A percentile compares a stretch with the other conserved stretches of the same genome.
These are phyloP conservation scores for Candida gorgasii DNA, from an alignment of 805 yeast species.

Conservation along the genomic window DNA sequence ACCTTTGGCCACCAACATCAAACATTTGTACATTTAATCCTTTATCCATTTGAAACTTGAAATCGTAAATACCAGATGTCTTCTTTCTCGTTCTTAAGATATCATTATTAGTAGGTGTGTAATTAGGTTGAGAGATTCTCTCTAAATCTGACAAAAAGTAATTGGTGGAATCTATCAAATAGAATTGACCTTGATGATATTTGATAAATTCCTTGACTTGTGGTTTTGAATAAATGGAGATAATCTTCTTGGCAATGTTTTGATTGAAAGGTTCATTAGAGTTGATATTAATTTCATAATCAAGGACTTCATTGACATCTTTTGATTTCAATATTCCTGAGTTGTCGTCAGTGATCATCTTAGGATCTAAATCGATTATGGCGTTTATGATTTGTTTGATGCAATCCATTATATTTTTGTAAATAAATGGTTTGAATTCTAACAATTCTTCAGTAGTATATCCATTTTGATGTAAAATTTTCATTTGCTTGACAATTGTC, in stretches of 20 bases:
- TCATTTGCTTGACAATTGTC: conserved; percentile 80
- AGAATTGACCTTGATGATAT: conserved; percentile 66
- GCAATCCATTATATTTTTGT: conserved; percentile 74
- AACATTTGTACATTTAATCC: conserved; percentile 46
- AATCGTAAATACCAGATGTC: conserved; percentile 90
- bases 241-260: conserved; percentile 49
- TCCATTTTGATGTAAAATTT: conserved; percentile 72
- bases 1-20: conserved; percentile 95
- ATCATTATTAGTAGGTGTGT: conserved; percentile 74
- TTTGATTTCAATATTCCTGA: conserved; percentile 5
- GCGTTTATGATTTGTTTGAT: conserved; percentile 72
- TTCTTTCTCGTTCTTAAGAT: conserved; percentile 85
- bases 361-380: conserved; percentile 51
- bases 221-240: conserved; percentile 54
- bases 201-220: conserved; percentile 58
- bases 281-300: conserved; percentile 53
- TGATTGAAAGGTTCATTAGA: conserved; percentile 54
- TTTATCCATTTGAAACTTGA: conserved; percentile 70
- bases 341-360: conserved; percentile 24
- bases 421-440: conserved; percentile 78
- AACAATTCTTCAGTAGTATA: conserved; percentile 67
- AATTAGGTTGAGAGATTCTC: conserved; percentile 59
- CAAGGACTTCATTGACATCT: conserved; percentile 47
- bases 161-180: conserved; percentile 81
- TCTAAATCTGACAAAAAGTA: conserved; percentile 71